Evolutionary conservation across 495 filamentous ascomycete genomes (phyloP).

Genomic region (Lepraria neglecta): DNA sequence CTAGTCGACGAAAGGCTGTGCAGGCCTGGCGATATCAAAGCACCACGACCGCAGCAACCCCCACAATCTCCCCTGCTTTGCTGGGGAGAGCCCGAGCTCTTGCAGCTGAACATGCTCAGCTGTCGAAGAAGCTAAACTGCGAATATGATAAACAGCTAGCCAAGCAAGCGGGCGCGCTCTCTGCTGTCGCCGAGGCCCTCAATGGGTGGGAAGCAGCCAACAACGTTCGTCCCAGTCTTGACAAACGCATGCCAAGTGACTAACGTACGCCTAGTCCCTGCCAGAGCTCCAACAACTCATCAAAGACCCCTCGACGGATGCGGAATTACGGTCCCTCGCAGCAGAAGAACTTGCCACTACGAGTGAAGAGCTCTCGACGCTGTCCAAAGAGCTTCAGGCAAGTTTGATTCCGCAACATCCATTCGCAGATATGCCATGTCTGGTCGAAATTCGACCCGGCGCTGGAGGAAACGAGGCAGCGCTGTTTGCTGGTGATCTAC

Average conservation of each 20-base stretch:
- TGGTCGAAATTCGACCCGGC: conserved; percentile 87
- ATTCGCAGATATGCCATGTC: conserved; percentile 85
- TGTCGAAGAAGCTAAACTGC: conserved; percentile 49
- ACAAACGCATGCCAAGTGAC: conserved; percentile 2
- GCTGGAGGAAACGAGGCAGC: conserved; percentile 90
- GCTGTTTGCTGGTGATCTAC: conserved; percentile 77
- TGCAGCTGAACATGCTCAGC: conserved; percentile 58
- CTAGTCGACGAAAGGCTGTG: conserved; percentile 20
- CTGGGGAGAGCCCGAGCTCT: conserved; percentile 59
- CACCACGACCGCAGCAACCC: conserved; percentile 30
- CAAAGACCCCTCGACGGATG: conserved; percentile 52
- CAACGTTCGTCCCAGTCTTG: conserved; percentile 32
- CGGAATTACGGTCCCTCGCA: conserved; percentile 62
- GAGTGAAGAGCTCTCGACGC: conserved; percentile 47
- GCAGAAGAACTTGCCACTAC: conserved; percentile 67
- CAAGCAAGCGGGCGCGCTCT: conserved; percentile 71
- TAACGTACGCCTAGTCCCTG: conserved; percentile 41
- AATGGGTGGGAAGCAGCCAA: conserved; percentile 54
- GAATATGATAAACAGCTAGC: conserved; percentile 67
- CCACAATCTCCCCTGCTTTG: conserved; percentile 51
- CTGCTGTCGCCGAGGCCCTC: conserved; percentile 58
- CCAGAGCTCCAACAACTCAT: conserved; percentile 53
- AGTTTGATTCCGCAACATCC: conserved; percentile 82
- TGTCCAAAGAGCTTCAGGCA: conserved; percentile 60
- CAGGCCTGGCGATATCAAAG: conserved; percentile 27